Conservation (phyloP, 1,284 basidiomycete genomes). For the Boletellus deceptivus region DNA sequence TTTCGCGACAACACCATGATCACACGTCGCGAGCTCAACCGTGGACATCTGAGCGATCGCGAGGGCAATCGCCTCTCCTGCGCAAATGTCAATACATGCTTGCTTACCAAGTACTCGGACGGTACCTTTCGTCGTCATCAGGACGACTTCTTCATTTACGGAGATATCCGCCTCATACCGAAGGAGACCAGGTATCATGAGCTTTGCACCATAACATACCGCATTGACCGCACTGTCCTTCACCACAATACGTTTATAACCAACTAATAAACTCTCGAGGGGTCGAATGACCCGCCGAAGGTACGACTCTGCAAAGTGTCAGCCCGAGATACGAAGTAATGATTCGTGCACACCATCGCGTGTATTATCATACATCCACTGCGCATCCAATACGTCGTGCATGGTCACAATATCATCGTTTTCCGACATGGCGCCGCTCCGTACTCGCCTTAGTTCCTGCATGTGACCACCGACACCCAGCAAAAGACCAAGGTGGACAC, state of each 20-base stretch:
- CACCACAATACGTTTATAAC: slow-evolving; percentile 99
- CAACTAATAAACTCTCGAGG: slow-evolving; percentile 89
- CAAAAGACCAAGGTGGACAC: slow-evolving; percentile 94
- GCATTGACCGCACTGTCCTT: slow-evolving; percentile 99
- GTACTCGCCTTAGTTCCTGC: slow-evolving; percentile 96
- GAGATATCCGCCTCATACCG: slow-evolving; percentile 97
- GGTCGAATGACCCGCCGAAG: slow-evolving; percentile 94
- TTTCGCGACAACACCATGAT: slow-evolving; percentile 99
- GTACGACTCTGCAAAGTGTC: slow-evolving; percentile 75
- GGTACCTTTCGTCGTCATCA: slow-evolving; percentile 98
- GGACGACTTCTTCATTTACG: slow-evolving; percentile 94
- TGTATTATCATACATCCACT: slow-evolving; percentile 99
- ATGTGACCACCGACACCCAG: slow-evolving; percentile 99
- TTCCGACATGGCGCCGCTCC: slow-evolving; percentile 95
- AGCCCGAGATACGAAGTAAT: neutral
- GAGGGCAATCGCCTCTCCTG: slow-evolving; percentile 94
- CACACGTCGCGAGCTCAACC: slow-evolving; percentile 96
- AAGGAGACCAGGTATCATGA: slow-evolving; percentile 98
- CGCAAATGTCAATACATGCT: slow-evolving; percentile 11
- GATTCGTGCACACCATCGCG: slow-evolving; percentile 71
- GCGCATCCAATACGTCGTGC: slow-evolving; percentile 99
- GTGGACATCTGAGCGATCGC: slow-evolving; percentile 99
- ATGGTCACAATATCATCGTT: slow-evolving; percentile 99
- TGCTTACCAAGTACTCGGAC: neutral
- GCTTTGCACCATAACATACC: slow-evolving; percentile 98